Base-by-base conservation (phyloP, 768 basidiomycete genomes). In the Auriscalpium vulgare region DNA sequence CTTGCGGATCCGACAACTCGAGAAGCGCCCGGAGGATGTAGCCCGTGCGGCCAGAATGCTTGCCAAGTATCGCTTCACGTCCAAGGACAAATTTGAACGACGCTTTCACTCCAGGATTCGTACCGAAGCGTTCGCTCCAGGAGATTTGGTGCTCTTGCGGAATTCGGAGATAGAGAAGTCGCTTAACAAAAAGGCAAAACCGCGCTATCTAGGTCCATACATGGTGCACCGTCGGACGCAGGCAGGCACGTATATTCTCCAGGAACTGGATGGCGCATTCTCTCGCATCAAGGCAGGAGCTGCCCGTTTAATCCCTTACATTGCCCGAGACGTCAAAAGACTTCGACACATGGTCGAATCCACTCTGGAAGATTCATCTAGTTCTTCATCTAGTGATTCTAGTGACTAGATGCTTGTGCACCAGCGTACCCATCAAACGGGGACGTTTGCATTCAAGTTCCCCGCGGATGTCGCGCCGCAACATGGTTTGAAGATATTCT, bases 181-280 rank as follows among this genome's bases (percentile, higher is more conserved):
- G 0, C 55, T 71, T 0, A 63, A 63, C 21, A 45, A 59, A 1
- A 76, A 75, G 52, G 68, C 67, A 2, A 65, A 60, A 9, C 61
- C 65, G 40, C 19, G 70, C 2, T 77, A 75, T 55, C 47, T 71
- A 13, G 75, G 75, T 17, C 75, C 74, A 0, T 69, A 70, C 56
- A 57, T 69, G 0, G 71, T 77, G 0, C 48, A 74, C 4, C 35
- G 57, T 11, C 59, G 62, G 6, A 70, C 66, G 8, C 48, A 34
- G 10, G 52, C 50, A 21, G 56, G 57, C 6, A 44, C 54, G 10
- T 65, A 66, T 19, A 35, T 58, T 2, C 17, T 64, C 3, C 35
- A 47, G 6, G 62, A 67, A 53, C 51, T 66, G 19, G 54, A 63
- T 34, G 62, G 65, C 4, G 56, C 60, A 5, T 11, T 61, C 10